Evolutionary conservation across 441 rosid genomes (phyloP), one percentile per base, ranked within the genome.

Genomic region (Dalechampia spathulata): DNA sequence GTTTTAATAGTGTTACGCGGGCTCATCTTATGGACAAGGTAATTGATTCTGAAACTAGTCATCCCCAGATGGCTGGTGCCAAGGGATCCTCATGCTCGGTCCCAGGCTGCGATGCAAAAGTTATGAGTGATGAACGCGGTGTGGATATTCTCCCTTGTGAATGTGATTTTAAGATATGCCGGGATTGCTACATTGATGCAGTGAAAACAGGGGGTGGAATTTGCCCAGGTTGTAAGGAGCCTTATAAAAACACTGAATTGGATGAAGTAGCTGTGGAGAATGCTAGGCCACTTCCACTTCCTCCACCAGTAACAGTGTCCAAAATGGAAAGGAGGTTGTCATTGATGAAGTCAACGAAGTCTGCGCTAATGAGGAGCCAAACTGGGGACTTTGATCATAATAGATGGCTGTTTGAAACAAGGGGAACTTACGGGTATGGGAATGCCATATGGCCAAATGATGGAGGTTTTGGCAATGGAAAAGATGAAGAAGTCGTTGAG

Each of bases 21-120:
- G 90, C 97, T 58, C 95, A 84, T 74, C 81, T 87, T 39, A 90
- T 84, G 97, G 90, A 87, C 71, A 90, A 85, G 75, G 96, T 90
- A 57, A 83, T 75, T 22, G 96, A 90, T 28, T 85, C 90, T n/a
- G 88, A 82, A 69, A 72, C 94, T 6, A 87, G 43, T 63, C 97
- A 90, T 73, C 97, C 97, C 1, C 97, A 90, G 46, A 90, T 90
- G 96, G 96, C 94, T 56, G 96, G 97, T 17, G 73, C 82, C 6
- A 90, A 85, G 67, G 97, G 96, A 9, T 87, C 97, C 0, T 81
- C 96, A 1, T 90, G 96, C 60, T 80, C 96, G 0, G 71, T 90
- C 63, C 91, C 78, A 16, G 96, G 97, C 15, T 90, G 97, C 49
- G 97, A 90, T 56, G 91, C 80, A 13, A 87, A 82, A 67, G 89